Conservation (phyloP, 2,329 filamentous ascomycete genomes). For the Zopfia rhizophila region DNA sequence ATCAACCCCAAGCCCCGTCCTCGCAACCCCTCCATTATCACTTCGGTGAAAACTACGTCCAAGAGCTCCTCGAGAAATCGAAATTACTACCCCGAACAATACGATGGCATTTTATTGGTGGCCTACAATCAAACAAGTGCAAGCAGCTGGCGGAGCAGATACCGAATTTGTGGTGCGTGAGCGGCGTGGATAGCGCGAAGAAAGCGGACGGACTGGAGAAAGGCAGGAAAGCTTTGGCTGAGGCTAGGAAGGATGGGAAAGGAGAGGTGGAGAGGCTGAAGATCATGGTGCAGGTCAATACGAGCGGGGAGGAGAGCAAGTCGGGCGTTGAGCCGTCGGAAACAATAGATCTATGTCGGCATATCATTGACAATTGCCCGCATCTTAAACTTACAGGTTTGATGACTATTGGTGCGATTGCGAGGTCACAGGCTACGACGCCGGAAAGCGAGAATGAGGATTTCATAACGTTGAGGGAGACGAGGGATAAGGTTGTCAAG, state of each 20-base stretch:
- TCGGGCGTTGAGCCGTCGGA: slow-evolving; percentile 78
- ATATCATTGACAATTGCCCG: slow-evolving; percentile 76
- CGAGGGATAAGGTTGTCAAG: slow-evolving; percentile 74
- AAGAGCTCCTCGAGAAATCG: slow-evolving; percentile 87
- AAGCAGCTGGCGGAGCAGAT: slow-evolving; percentile 83
- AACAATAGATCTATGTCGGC: slow-evolving; percentile 72
- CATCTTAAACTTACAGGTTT: slow-evolving; percentile 80
- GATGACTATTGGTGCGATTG: slow-evolving; percentile 98
- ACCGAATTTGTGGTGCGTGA: slow-evolving; percentile 89
- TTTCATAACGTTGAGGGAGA: slow-evolving; percentile 75
- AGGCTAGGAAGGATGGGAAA: slow-evolving; percentile 39
- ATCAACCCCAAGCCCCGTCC: slow-evolving; percentile 60
- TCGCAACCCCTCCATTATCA: slow-evolving; percentile 66
- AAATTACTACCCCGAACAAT: slow-evolving; percentile 79
- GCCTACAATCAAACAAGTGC: slow-evolving; percentile 93
- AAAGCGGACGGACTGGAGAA: slow-evolving; percentile 87
- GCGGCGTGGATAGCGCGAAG: slow-evolving; percentile 86
- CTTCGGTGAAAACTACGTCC: slow-evolving; percentile 94
- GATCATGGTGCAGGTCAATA: slow-evolving; percentile 95
- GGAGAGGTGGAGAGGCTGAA: slow-evolving; percentile 62
- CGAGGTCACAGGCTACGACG: slow-evolving; percentile 77
- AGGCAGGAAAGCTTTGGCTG: slow-evolving; percentile 70
- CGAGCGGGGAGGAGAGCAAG: slow-evolving; percentile 86
- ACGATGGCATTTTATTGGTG: slow-evolving; percentile 96
- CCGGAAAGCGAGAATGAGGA: slow-evolving; percentile 89